Evolutionary conservation across 1,284 basidiomycete genomes (phyloP), one percentile per base, ranked within the genome.

Genomic region (Ganoderma leucocontextum): DNA sequence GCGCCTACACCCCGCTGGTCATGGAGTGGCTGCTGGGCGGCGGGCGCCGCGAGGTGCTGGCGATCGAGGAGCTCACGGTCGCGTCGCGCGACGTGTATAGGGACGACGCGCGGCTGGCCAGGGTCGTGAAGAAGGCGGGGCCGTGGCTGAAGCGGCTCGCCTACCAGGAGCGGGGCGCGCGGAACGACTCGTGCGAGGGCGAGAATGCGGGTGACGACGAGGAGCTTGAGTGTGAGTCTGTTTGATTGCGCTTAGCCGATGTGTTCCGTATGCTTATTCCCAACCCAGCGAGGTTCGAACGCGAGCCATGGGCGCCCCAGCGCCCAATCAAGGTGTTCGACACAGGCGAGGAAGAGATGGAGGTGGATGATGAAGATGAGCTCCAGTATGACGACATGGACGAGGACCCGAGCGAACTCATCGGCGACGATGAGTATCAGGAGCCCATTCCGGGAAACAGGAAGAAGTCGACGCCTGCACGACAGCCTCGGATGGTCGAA

Each of bases 1-100:
- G 64, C 49, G 55, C 64, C 9, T 70, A 70, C 22, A 66, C 65
- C 17, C 62, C 62, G 15, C 29, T 70, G 17, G 19, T 66, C 41
- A 58, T 67, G 63, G 62, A 70, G 35, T 70, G 68, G 65, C 36
- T 66, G 38, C 29, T 70, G 7, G 62, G 65, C 5, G 47, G 44
- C 10, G 62, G 62, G 1, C 35, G 44, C n/a, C 68, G 68, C 17
- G 44, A 41, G 38, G 15, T 55, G 13, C 53, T 66, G 1, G 65
- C 60, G 29, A 38, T 66, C 49, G 62, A 70, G 52, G 64, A 66
- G 57, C 39, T 69, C 33, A 49, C 33, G 3, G 39, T 69, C 33
- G 22, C 61, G 19, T 49, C 62, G n/a, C 55, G 44, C 44, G 60
- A 66, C 29, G 47, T 38, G 44, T 70, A 66, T 33, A 58, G 68